Evolutionary conservation across 768 basidiomycete species (phyloP).

Genomic region (Lactarius quietus): DNA sequence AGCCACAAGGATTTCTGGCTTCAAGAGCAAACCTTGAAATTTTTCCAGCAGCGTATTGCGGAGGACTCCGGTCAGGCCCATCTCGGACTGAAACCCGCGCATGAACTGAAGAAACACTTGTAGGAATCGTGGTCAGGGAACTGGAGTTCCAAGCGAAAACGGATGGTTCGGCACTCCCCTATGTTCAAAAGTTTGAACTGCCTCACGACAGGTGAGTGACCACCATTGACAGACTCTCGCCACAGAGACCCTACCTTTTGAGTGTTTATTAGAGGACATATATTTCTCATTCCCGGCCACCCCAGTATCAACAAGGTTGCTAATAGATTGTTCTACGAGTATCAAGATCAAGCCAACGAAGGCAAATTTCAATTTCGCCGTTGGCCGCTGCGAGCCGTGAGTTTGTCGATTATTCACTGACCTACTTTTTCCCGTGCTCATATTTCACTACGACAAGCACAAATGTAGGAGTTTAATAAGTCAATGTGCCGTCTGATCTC

Average conservation of each 20-base stretch:
- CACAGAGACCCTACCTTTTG: neutral
- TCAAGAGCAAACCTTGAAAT: constrained; percentile 17
- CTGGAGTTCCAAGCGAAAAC: constrained; percentile 14
- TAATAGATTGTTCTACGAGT: constrained; percentile 56
- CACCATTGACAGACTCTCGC: neutral
- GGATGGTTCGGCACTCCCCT: constrained; percentile 28
- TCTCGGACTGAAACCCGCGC: no score
- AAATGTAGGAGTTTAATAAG: constrained; percentile 47
- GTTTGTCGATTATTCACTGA: constrained; percentile 24
- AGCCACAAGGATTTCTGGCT: constrained; percentile 24
- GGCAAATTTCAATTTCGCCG: constrained; percentile 61
- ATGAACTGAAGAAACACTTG: neutral
- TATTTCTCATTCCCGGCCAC: constrained; percentile 50
- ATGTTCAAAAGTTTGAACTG: constrained; percentile 45
- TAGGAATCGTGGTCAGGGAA: constrained; percentile 25
- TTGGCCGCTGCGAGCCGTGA: constrained; percentile 66
- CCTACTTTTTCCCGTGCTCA: neutral
- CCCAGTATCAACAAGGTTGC: constrained; percentile 42
- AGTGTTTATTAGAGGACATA: constrained; percentile 46
- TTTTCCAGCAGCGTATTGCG: constrained; percentile 18
- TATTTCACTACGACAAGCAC: constrained; percentile 44
- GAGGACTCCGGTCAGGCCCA: constrained; percentile 26
- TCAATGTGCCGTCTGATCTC: constrained; percentile 3
- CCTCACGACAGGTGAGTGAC: constrained; percentile 26
- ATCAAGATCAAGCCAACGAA: constrained; percentile 59